phyloP scores from a whole-genome alignment of 768 basidiomycete genomes.

The Boletus coccyginus region DNA sequence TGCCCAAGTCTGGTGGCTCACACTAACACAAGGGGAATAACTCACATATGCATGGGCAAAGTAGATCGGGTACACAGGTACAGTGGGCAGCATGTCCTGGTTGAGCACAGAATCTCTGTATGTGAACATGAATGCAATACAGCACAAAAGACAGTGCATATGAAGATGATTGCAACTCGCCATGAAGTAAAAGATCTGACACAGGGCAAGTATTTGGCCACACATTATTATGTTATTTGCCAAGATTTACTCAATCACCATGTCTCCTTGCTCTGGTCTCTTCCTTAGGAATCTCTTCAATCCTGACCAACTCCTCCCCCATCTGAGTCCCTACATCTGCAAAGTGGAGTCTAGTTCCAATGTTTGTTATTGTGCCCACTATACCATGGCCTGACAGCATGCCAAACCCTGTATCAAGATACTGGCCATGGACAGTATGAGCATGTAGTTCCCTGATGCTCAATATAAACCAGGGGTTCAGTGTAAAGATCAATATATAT shows the following conservation, averaged over 20 bases:
- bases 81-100: too few relatives aligned
- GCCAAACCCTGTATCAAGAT: constrained; percentile 7
- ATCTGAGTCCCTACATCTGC: background rate
- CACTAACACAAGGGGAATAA: too few relatives aligned
- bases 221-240: background rate
- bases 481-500: background rate
- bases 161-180: too few relatives aligned
- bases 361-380: background rate
- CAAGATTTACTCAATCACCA: background rate
- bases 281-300: background rate
- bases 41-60: too few relatives aligned
- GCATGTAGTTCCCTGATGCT: constrained; percentile 1
- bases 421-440: background rate
- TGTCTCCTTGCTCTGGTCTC: background rate
- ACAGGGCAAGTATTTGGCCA: too few relatives aligned
- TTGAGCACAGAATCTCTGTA: too few relatives aligned
- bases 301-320: background rate
- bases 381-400: background rate
- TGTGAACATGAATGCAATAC: too few relatives aligned
- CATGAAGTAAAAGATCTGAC: too few relatives aligned
- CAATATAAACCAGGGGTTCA: constrained; percentile 9
- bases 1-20: too few relatives aligned
- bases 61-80: too few relatives aligned
- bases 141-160: too few relatives aligned
- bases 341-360: background rate